Evolutionary conservation across 805 yeast species (phyloP), one percentile per base, ranked within the genome.

Genomic region (Torulaspora indica): DNA sequence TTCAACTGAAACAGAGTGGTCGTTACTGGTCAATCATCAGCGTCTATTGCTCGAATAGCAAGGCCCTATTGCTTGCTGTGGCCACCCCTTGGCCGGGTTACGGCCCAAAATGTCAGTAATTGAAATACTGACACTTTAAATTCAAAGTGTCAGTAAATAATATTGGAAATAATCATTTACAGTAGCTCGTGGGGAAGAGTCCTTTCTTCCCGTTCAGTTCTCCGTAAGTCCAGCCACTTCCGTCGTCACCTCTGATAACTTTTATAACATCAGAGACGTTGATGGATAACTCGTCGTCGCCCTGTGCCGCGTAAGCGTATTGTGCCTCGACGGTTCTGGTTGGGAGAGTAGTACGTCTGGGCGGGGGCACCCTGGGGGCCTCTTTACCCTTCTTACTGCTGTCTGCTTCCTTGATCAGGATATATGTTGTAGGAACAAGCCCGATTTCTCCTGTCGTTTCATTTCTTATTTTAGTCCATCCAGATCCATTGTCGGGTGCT

Each of bases 161-260:
- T n/a, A n/a, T n/a, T n/a, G n/a, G 25, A 9, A 9, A 2, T 4
- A 4, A 25, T 40, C 29, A 40, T 13, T 22, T 79, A 81, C 68
- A 64, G 61, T 90, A 90, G 48, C 84, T 72, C 0, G 93, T 81
- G 5, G 98, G 98, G 64, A 86, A 81, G 43, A 84, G 60, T 1
- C 95, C 95, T 14, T 67, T 69, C 6, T 49, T 51, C 0, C 91
- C 93, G 50, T 78, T 70, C 5, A 83, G 47, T 59, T 85, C 91
- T 9, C 97, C 98, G 53, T 81, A 85, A 1, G 97, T 90, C 99
- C 99, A 93, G 0, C 98, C 98, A 31, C 76, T 75, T 8, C 88
- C 90, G 52, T 83, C 85, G 41, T 82, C 85, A 40, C 80, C 86
- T 23, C 75, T 81, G 1, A 85, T 57, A 9, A 93, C 74, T 8